phyloP scores from a whole-genome alignment of 345 rosid species.

The Lepidium sativum region DNA sequence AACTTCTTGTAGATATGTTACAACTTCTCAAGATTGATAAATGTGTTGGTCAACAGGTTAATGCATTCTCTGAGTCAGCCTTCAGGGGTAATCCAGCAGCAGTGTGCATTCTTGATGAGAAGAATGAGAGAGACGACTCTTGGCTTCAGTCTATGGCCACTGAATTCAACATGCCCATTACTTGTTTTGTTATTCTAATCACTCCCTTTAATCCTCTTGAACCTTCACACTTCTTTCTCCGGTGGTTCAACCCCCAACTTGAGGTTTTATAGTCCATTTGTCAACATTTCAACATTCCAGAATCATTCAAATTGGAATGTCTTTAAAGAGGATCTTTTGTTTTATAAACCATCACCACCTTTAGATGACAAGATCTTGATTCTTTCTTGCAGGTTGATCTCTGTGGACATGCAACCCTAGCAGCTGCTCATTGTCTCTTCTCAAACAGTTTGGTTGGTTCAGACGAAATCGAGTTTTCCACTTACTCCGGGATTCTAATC shows the following conservation, averaged over 20 bases:
- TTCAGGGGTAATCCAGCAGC: conserved; percentile 76
- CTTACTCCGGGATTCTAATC: conserved; percentile 45
- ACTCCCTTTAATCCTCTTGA: background rate
- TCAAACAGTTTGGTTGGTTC: conserved; percentile 36
- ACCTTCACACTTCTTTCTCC: conserved; percentile 18
- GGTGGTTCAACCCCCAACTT: conserved; percentile 46
- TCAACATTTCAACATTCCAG: background rate
- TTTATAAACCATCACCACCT: background rate
- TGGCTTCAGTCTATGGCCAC: too few relatives aligned
- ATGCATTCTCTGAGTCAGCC: conserved; percentile 57
- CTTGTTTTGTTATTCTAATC: too few relatives aligned
- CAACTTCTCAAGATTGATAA: background rate
- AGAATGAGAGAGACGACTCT: conserved; percentile 15
- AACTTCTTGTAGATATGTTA: background rate
- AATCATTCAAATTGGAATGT: background rate
- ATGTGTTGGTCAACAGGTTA: conserved; percentile 31
- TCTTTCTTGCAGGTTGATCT: conserved; percentile 35
- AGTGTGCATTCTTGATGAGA: conserved; percentile 56
- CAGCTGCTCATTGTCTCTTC: conserved; percentile 57
- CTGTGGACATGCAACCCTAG: conserved; percentile 76
- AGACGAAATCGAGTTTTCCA: conserved; percentile 40
- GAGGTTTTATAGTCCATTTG: background rate
- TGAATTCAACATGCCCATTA: too few relatives aligned
- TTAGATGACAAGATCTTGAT: background rate
- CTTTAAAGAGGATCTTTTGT: background rate